Evolutionary conservation across 805 yeast genomes (phyloP).

Genomic region (Wickerhamiella azymoides): DNA sequence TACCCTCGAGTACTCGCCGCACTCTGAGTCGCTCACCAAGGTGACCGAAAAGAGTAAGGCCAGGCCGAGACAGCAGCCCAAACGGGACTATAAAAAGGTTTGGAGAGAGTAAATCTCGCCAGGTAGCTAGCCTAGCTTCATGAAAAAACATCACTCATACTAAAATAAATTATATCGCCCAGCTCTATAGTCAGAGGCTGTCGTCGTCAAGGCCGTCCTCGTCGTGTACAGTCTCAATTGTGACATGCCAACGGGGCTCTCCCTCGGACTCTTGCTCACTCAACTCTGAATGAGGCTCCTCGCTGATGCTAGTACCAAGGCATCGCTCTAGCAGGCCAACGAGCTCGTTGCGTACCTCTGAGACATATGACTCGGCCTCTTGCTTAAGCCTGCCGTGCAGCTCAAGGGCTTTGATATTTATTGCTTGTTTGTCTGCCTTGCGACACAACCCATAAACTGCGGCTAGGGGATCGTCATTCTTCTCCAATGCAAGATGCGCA

Average conservation of each 20-base stretch:
- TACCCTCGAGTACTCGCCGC: slow-evolving; percentile 22
- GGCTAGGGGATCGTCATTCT: neutral
- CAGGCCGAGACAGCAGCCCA: neutral
- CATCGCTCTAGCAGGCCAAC: neutral
- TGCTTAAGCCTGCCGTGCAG: neutral
- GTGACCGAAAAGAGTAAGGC: slow-evolving; percentile 7
- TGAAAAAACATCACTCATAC: too few species aligned
- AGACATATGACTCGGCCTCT: neutral
- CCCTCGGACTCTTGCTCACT: neutral
- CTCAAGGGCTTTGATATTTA: neutral
- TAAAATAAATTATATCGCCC: neutral
- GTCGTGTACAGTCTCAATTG: neutral
- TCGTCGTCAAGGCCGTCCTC: neutral
- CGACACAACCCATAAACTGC: neutral
- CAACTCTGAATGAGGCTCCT: neutral
- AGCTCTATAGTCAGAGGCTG: too few species aligned
- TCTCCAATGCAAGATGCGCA: neutral
- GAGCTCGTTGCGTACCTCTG: neutral
- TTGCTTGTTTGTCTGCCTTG: neutral
- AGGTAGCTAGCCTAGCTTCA: too few species aligned
- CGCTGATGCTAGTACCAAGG: too few species aligned
- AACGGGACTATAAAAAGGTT: neutral
- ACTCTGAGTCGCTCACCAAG: slow-evolving; percentile 18
- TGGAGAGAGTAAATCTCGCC: neutral
- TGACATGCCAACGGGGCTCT: neutral